These are phyloP conservation scores for Neoboletus subvelutipes DNA, from an alignment of 768 basidiomycete genomes.

Conservation along the genomic window DNA sequence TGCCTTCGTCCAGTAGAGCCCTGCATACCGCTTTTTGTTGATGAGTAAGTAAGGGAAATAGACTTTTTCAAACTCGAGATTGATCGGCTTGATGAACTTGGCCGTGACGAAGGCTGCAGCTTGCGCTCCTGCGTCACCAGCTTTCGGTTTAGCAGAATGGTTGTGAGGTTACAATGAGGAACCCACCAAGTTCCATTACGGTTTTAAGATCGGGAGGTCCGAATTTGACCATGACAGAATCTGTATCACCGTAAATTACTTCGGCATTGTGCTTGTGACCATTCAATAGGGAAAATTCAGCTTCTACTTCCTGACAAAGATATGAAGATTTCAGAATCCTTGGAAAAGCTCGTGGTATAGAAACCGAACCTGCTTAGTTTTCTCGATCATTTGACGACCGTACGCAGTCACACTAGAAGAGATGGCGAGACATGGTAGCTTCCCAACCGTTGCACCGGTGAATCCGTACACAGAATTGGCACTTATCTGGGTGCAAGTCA, in stretches of 20 bases:
- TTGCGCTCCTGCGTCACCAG: slow-evolving; percentile 63
- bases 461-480: slow-evolving; percentile 99
- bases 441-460: slow-evolving; percentile 96
- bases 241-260: slow-evolving; percentile 98
- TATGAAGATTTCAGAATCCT: background rate
- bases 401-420: slow-evolving; percentile 95
- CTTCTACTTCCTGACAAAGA: slow-evolving; percentile 71
- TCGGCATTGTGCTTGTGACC: slow-evolving; percentile 85
- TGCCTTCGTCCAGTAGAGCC: slow-evolving; percentile 93
- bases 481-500: slow-evolving; percentile 67
- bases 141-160: background rate
- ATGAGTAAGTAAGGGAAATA: slow-evolving; percentile 98
- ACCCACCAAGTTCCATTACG: slow-evolving; percentile 88
- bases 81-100: slow-evolving; percentile 94
- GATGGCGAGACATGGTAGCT: slow-evolving; percentile 92
- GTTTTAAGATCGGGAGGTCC: slow-evolving; percentile 82
- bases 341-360: background rate
- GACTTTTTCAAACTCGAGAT: slow-evolving; percentile 98
- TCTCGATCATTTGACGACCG: slow-evolving; percentile 98
- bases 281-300: slow-evolving; percentile 80
- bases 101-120: slow-evolving; percentile 89
- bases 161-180: background rate
- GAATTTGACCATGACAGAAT: slow-evolving; percentile 98
- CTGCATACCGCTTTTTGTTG: slow-evolving; percentile 98
- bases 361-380: slow-evolving; percentile 74